Percentiles rank a stretch among this genome's conserved stretches.
These are phyloP conservation scores for Stephanodiscus minutulus DNA, from an alignment of 108 stramenopile genomes.

Conservation along the genomic window DNA sequence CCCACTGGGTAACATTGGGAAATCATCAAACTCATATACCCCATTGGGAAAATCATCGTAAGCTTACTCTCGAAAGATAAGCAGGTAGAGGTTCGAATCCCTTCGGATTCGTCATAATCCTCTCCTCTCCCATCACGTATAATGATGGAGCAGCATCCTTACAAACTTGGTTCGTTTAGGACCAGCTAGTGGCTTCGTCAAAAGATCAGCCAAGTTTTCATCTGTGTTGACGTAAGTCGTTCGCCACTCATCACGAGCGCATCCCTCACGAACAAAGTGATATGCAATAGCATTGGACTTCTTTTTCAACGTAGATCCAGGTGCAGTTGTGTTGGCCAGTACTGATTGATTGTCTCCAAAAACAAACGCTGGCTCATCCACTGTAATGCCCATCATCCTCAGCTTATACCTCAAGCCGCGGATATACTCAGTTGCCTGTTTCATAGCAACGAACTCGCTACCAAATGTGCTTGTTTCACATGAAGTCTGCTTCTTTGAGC, in stretches of 20 bases:
- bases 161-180: neutral
- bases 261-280: conserved; percentile 15
- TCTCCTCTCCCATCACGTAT: neutral
- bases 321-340: conserved; percentile 36
- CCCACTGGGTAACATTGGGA: no score
- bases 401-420: conserved; percentile 60
- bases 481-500: conserved; percentile 20
- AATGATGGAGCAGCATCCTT: neutral
- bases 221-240: conserved; percentile 4
- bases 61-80: no score
- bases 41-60: no score
- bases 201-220: conserved; percentile 3
- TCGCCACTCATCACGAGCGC: conserved; percentile 5
- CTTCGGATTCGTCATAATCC: neutral
- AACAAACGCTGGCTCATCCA: conserved; percentile 22
- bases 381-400: conserved; percentile 56
- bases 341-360: conserved; percentile 53
- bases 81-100: no score
- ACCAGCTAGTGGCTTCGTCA: conserved; percentile 8
- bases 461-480: conserved; percentile 63
- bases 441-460: conserved; percentile 60
- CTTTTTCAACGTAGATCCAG: conserved; percentile 49
- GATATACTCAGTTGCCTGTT: conserved; percentile 41
- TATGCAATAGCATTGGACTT: conserved; percentile 31
- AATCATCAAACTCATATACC: no score